Evolutionary conservation across 371 early-diverging fungal species (phyloP).

Genomic region (Apophysomyces ossiformis): DNA sequence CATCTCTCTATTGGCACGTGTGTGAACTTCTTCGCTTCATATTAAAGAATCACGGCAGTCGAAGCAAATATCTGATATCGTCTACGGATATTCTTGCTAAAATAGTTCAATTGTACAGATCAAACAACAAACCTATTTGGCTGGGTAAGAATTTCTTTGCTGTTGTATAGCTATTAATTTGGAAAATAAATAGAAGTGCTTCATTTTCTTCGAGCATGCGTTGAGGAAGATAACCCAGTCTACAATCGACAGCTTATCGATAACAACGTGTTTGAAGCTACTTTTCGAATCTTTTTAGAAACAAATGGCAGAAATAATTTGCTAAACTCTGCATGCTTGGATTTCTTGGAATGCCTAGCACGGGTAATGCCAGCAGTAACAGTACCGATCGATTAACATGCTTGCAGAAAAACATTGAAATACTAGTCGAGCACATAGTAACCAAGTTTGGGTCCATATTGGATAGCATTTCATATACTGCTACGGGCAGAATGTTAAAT

Average conservation of each 20-base stretch:
- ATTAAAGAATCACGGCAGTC: constrained; percentile 70
- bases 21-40: constrained; percentile 77
- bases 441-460: constrained; percentile 63
- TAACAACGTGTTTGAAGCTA: constrained; percentile 68
- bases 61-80: constrained; percentile 77
- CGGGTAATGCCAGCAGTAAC: constrained; percentile 50
- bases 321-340: constrained; percentile 87
- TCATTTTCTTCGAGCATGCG: constrained; percentile 75
- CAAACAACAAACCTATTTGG: constrained; percentile 68
- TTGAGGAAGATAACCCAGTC: constrained; percentile 81
- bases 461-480: constrained; percentile 63
- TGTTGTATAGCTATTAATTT: neutral
- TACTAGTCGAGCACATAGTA: constrained; percentile 70
- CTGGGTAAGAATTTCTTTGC: constrained; percentile 55
- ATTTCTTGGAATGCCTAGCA: constrained; percentile 80
- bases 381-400: neutral
- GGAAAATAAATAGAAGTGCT: constrained; percentile 63
- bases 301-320: constrained; percentile 77
- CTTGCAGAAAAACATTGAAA: constrained; percentile 67
- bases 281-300: constrained; percentile 67
- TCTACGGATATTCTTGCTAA: constrained; percentile 63
- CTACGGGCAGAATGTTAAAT: constrained; percentile 61
- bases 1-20: constrained; percentile 57
- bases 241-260: constrained; percentile 72
- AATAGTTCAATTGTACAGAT: constrained; percentile 67